Evolutionary conservation across 352 stramenopile species (phyloP).

Genomic region (Phytophthora idaei): DNA sequence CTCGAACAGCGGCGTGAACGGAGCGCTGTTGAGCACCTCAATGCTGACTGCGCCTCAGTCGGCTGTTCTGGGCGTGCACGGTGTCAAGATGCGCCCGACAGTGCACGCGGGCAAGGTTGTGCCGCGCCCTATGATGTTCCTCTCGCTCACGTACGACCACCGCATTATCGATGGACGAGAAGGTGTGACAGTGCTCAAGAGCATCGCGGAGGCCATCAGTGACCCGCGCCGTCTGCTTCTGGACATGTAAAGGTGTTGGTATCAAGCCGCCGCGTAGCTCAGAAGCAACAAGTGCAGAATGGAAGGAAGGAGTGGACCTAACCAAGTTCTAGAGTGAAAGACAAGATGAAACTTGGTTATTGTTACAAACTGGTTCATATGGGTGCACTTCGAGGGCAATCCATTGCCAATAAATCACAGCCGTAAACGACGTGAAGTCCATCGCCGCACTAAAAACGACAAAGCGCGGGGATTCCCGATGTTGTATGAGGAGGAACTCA

Average conservation of each 20-base stretch:
- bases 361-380: constrained; percentile 20
- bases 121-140: constrained; percentile 99
- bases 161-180: constrained; percentile 99
- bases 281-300: neutral
- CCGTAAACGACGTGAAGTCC: constrained; percentile 2
- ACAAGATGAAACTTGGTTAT: constrained; percentile 27
- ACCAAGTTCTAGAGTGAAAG: constrained; percentile 25
- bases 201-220: constrained; percentile 96
- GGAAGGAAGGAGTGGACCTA: constrained; percentile 16
- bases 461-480: neutral
- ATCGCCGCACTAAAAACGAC: neutral
- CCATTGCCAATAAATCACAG: constrained; percentile 20
- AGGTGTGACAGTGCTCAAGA: constrained; percentile 99
- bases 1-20: constrained; percentile 97
- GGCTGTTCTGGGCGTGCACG: constrained; percentile 98
- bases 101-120: constrained; percentile 95
- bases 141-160: constrained; percentile 99
- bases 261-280: neutral
- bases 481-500: neutral
- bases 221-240: constrained; percentile 95
- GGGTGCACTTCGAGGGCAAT: constrained; percentile 5
- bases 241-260: constrained; percentile 55
- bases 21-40: constrained; percentile 98
- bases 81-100: constrained; percentile 96
- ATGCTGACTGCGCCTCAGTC: constrained; percentile 99